Base-by-base conservation (phyloP, 352 stramenopile genomes). In the Pythium periplocum region DNA sequence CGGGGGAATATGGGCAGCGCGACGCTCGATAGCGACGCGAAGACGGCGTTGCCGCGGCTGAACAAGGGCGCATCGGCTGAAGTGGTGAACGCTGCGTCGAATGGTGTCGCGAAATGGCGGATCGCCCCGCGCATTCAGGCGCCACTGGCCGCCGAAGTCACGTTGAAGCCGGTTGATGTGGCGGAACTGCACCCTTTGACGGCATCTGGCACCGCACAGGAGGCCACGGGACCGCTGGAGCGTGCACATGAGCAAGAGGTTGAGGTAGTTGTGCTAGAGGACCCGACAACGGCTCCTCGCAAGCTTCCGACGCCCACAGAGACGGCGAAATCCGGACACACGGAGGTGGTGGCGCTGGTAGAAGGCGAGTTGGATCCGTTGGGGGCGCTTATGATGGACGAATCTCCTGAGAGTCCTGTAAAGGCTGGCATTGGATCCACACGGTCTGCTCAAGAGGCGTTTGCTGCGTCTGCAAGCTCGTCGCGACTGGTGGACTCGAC, bases 311-410 rank as follows among this genome's bases (percentile, higher is more conserved):
- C 38, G 7, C 7, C 12, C 12, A 42, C 38, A 12, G 38, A 42
- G 38, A 8, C 38, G 7, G 38, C 38, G 38, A 12, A 8, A 12
- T 8, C 7, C 12, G 38, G 7, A 12, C 7, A 8, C 12, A 57
- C 55, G 1, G 79, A 84, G 57, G 63, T 94, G 4, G 73, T 90
- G 11, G 51, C 78, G 49, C 61, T 94, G 0, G 68, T 78, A 51
- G 70, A 80, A 38, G 83, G 81, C 26, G 83, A 94, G 17, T 17
- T 87, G 11, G 83, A 92, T 51, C 81, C 83, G 0, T 52, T 92
- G 9, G 81, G 75, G 0, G 83, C 71, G 10, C 53, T 92, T 7
- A 53, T 61, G 33, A 62, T 61, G 48, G 59, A 56, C 9, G 26
- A 53, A 0, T 53, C 51, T 11, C 34, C 55, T 10, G 44, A 53